These are phyloP conservation scores for Danielia reshetovae DNA, from an alignment of 805 yeast genomes.

Conservation along the genomic window DNA sequence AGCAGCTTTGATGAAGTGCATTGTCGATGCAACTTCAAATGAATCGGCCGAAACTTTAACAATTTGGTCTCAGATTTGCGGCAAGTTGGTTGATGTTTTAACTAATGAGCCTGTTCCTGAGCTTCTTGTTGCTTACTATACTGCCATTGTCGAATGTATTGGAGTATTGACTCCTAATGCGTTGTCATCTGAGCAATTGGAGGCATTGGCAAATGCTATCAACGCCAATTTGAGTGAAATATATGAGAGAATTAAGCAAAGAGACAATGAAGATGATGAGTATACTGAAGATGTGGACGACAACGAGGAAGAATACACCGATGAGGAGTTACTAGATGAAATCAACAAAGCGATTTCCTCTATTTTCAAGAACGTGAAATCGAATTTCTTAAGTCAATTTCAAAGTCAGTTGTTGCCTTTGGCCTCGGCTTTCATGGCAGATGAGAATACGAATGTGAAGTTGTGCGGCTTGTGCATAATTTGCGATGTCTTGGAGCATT, in stretches of 20 bases:
- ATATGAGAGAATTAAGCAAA: constrained; percentile 63
- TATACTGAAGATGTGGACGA: constrained; percentile 82
- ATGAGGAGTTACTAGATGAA: constrained; percentile 86
- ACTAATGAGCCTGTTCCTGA: constrained; percentile 81
- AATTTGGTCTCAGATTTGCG: constrained; percentile 68
- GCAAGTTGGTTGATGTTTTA: constrained; percentile 63
- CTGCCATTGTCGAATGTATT: constrained; percentile 63
- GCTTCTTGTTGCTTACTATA: constrained; percentile 71
- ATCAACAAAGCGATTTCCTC: constrained; percentile 70
- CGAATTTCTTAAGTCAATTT: constrained; percentile 60
- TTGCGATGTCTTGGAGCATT: constrained; percentile 75
- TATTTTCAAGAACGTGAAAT: constrained; percentile 60
- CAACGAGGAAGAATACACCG: constrained; percentile 81
- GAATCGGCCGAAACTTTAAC: constrained; percentile 58
- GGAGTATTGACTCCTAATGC: constrained; percentile 64
- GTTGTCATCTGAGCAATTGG: constrained; percentile 52
- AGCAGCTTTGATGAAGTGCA: constrained; percentile 68
- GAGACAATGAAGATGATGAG: constrained; percentile 78
- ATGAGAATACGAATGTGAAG: constrained; percentile 63
- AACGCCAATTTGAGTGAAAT: constrained; percentile 61
- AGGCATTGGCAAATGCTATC: constrained; percentile 55
- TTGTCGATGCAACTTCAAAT: constrained; percentile 52
- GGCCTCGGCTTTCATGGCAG: constrained; percentile 56
- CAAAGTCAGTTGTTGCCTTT: constrained; percentile 56
- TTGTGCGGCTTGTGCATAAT: constrained; percentile 77